phyloP scores from a whole-genome alignment of 306 rosid species.

The Casuarina cunninghamiana region DNA sequence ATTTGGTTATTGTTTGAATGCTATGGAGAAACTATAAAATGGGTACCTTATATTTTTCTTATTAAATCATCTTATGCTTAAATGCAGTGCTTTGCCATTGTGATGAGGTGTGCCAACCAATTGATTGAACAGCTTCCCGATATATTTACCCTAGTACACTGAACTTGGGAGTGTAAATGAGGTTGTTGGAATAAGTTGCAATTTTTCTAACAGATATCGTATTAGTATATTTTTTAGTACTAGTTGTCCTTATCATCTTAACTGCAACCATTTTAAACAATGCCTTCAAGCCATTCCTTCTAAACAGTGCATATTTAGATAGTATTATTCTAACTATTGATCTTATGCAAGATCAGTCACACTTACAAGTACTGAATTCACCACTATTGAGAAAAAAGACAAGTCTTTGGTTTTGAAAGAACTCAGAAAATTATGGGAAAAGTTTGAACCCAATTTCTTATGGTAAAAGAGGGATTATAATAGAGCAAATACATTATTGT shows the following conservation, averaged over 20 bases:
- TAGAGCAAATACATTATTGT: slow-evolving; percentile 74
- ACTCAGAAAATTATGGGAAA: slow-evolving; percentile 73
- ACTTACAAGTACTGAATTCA: slow-evolving; percentile 54
- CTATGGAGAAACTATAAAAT: neutral
- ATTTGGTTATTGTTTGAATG: neutral
- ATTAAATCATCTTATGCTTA: neutral
- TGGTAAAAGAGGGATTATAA: slow-evolving; percentile 73
- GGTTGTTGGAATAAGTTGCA: neutral
- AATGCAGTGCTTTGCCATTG: neutral
- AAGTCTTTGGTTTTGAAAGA: slow-evolving; percentile 84
- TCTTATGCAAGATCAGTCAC: slow-evolving; percentile 56
- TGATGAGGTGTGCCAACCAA: neutral
- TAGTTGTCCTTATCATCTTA: neutral
- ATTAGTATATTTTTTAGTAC: neutral
- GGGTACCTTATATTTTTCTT: too few relatives aligned
- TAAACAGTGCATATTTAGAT: neutral
- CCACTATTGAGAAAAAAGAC: slow-evolving; percentile 49
- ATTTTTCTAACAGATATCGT: neutral
- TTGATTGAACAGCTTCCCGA: neutral
- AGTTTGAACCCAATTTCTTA: slow-evolving; percentile 57
- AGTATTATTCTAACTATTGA: slow-evolving; percentile 21
- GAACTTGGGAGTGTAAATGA: neutral
- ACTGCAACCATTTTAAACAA: neutral
- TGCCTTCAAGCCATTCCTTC: slow-evolving; percentile 6
- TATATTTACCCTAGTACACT: neutral